These are phyloP conservation scores for Alternaria consortialis DNA, from an alignment of 2,329 filamentous ascomycete species.

Conservation along the genomic window DNA sequence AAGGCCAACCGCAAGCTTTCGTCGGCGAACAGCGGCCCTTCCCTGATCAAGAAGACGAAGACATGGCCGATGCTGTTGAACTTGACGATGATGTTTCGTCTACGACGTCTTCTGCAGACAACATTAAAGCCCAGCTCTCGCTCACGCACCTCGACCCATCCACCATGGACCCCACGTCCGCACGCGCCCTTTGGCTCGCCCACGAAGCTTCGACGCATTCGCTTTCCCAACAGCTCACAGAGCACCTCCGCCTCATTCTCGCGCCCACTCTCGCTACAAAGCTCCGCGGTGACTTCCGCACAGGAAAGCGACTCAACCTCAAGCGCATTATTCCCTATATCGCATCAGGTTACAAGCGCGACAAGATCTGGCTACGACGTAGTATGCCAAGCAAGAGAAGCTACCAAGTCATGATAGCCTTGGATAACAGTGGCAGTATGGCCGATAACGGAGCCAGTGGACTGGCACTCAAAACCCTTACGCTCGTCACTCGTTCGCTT, in stretches of 20 bases:
- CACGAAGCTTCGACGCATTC: conserved; percentile 86
- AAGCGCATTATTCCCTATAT: conserved; percentile 99
- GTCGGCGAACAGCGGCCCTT: conserved; percentile 55
- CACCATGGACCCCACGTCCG: conserved; percentile 60
- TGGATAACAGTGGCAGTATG: conserved; percentile 97
- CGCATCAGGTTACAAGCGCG: conserved; percentile 95
- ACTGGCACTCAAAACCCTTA: conserved; percentile 91
- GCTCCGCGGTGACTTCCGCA: conserved; percentile 94
- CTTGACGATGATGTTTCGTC: conserved; percentile 50
- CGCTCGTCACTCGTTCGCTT: conserved; percentile 86
- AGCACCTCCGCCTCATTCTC: conserved; percentile 94
- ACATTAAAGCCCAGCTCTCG: conserved; percentile 69
- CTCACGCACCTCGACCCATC: conserved; percentile 70
- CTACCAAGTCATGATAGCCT: conserved; percentile 96
- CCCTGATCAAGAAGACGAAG: conserved; percentile 45
- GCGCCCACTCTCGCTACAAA: conserved; percentile 95
- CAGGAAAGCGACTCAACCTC: conserved; percentile 97
- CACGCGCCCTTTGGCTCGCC: conserved; percentile 81
- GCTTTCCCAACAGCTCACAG: conserved; percentile 87
- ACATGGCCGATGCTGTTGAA: conserved; percentile 48
- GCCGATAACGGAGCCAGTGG: conserved; percentile 78
- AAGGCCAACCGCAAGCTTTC: conserved; percentile 54
- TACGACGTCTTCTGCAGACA: conserved; percentile 47
- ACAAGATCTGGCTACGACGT: conserved; percentile 99
- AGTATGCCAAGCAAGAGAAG: conserved; percentile 89